Conservation (phyloP, 352 stramenopile genomes). For the Pythium monospermum region DNA sequence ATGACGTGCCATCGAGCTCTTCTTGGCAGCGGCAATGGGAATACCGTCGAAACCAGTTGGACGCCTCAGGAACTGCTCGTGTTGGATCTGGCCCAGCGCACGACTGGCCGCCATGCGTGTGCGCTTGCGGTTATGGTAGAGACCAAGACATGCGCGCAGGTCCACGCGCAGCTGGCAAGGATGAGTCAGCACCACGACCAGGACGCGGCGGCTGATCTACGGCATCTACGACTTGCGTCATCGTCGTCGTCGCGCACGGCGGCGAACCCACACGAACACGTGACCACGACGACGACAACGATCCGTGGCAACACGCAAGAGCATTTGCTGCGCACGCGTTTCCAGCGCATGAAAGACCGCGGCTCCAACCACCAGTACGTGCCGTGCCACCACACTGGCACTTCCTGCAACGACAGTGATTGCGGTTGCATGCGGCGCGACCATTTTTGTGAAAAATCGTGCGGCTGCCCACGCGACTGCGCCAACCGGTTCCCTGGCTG, state of each 20-base stretch:
- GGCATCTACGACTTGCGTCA: no score
- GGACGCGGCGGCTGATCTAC: no score
- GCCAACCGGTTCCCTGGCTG: constrained; percentile 76
- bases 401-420: constrained; percentile 52
- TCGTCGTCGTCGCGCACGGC: neutral
- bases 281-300: no score
- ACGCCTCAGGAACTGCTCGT: constrained; percentile 34
- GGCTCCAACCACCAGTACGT: constrained; percentile 71
- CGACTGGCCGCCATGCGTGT: constrained; percentile 37
- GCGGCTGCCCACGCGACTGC: constrained; percentile 57
- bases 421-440: constrained; percentile 81
- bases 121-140: constrained; percentile 31
- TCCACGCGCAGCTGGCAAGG: constrained; percentile 24
- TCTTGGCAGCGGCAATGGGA: neutral
- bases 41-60: constrained; percentile 19
- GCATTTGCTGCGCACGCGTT: constrained; percentile 60
- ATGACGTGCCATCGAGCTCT: constrained; percentile 2
- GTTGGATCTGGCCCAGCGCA: constrained; percentile 35
- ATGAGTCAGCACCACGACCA: no score
- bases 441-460: constrained; percentile 74
- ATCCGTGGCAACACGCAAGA: constrained; percentile 59
- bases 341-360: constrained; percentile 78
- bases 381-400: constrained; percentile 56
- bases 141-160: constrained; percentile 38
- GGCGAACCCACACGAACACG: constrained; percentile 18